Conservation (phyloP, 768 basidiomycete genomes). For the Hemileccinum rubropunctum region DNA sequence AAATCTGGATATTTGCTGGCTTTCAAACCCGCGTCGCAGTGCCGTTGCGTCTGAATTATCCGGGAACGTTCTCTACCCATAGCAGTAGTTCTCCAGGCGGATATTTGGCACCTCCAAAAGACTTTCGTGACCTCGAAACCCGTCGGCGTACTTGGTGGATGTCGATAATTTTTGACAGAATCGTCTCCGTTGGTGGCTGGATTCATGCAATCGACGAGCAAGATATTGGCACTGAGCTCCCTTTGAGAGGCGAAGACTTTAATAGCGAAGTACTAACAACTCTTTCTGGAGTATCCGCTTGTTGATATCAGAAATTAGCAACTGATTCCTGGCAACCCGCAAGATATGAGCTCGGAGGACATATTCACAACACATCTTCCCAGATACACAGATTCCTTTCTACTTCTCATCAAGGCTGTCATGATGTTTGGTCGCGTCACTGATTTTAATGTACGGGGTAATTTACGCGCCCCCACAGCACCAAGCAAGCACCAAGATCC, state of each 20-base stretch:
- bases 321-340: slow-evolving; percentile 68
- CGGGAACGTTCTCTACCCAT: slow-evolving; percentile 75
- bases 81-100: slow-evolving; percentile 69
- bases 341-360: slow-evolving; percentile 60
- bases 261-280: slow-evolving; percentile 58
- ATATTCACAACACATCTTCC: slow-evolving; percentile 70
- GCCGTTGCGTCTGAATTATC: slow-evolving; percentile 80
- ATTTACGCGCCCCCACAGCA: slow-evolving; percentile 61
- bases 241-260: slow-evolving; percentile 72
- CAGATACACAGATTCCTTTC: slow-evolving; percentile 78
- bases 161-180: slow-evolving; percentile 84
- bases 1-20: slow-evolving; percentile 88
- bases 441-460: slow-evolving; percentile 78
- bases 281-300: slow-evolving; percentile 1
- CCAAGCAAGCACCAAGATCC: slow-evolving; percentile 75
- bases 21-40: slow-evolving; percentile 82
- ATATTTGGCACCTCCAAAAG: slow-evolving; percentile 78
- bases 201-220: slow-evolving; percentile 81
- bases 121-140: slow-evolving; percentile 71
- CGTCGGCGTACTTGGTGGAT: slow-evolving; percentile 89
- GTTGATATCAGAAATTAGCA: slow-evolving; percentile 39
- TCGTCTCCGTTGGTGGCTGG: slow-evolving; percentile 81
- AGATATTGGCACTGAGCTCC: slow-evolving; percentile 82
- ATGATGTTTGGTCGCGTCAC: slow-evolving; percentile 87
- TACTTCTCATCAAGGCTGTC: slow-evolving; percentile 76